phyloP scores from a whole-genome alignment of 306 rosid species.

The Ochetophila trinervis region DNA sequence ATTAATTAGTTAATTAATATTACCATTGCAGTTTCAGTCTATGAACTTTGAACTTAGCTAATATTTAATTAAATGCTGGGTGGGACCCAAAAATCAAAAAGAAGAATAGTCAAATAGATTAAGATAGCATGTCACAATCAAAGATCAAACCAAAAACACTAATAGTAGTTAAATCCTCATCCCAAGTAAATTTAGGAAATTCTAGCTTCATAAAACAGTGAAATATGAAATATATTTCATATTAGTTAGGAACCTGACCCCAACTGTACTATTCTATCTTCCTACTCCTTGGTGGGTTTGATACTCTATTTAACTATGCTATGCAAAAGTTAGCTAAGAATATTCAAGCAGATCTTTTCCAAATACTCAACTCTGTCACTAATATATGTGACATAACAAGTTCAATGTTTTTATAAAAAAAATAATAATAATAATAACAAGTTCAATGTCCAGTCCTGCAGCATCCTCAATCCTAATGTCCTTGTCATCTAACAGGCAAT shows the following conservation, averaged over 20 bases:
- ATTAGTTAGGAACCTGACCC: not conserved
- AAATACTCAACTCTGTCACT: not conserved
- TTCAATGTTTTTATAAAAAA: no score
- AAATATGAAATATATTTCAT: not conserved
- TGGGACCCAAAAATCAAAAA: constrained; percentile 15
- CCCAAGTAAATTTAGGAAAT: not conserved
- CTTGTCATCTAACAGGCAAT: no score
- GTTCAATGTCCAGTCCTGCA: no score
- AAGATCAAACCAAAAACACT: not conserved
- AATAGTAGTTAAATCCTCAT: not conserved
- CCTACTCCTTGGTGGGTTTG: not conserved
- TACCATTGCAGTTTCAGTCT: not conserved
- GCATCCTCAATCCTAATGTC: no score
- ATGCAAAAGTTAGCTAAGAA: not conserved
- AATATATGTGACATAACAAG: no score
- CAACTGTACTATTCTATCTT: not conserved
- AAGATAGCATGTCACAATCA: constrained; percentile 7
- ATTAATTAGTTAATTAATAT: not conserved
- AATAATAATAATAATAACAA: no score
- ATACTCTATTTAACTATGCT: not conserved
- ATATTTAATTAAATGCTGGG: not conserved
- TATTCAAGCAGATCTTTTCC: no score
- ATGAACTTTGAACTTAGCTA: not conserved
- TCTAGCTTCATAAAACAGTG: not conserved
- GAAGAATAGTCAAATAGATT: not conserved